Percentiles rank a stretch among this genome's conserved stretches.
Evolutionary conservation across 164 flowering plant genomes (phyloP).

Genomic region (Stephania yunnanensis): DNA sequence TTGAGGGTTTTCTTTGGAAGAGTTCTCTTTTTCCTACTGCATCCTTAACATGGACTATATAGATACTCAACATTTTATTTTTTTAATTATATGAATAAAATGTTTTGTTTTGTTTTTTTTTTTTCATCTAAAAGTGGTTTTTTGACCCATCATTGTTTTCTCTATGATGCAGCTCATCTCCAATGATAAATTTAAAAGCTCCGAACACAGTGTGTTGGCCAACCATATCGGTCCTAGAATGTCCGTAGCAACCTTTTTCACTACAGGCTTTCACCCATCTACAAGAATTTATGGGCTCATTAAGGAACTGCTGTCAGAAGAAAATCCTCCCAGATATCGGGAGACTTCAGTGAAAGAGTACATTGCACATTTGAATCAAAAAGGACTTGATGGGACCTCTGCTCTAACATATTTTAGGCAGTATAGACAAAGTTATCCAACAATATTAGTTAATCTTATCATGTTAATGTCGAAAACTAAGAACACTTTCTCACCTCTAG

Average conservation of each 20-base stretch:
- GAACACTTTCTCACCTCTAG: too few relatives aligned
- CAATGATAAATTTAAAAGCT: slow-evolving; percentile 36
- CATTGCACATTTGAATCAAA: neutral
- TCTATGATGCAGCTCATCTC: slow-evolving; percentile 6
- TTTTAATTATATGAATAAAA: too few relatives aligned
- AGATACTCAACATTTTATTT: too few relatives aligned
- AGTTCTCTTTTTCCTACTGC: too few relatives aligned
- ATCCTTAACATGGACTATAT: too few relatives aligned
- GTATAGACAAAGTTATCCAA: too few relatives aligned
- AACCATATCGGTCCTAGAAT: slow-evolving; percentile 27
- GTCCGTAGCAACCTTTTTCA: slow-evolving; percentile 37
- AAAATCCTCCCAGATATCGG: slow-evolving; percentile 1
- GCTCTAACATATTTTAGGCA: neutral
- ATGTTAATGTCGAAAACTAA: too few relatives aligned
- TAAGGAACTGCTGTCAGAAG: slow-evolving; percentile 13
- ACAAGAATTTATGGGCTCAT: slow-evolving; percentile 16
- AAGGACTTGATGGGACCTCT: slow-evolving; percentile 9
- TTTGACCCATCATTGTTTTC: neutral
- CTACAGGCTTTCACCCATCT: neutral
- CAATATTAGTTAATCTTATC: too few relatives aligned
- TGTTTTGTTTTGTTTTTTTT: too few relatives aligned
- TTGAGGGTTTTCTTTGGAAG: too few relatives aligned
- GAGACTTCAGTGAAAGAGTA: neutral
- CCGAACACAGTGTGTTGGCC: slow-evolving; percentile 19
- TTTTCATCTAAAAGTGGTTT: neutral